Evolutionary conservation across 2,329 filamentous ascomycete species (phyloP), one percentile per base, ranked within the genome.

Genomic region (Aspergillus sp.): DNA sequence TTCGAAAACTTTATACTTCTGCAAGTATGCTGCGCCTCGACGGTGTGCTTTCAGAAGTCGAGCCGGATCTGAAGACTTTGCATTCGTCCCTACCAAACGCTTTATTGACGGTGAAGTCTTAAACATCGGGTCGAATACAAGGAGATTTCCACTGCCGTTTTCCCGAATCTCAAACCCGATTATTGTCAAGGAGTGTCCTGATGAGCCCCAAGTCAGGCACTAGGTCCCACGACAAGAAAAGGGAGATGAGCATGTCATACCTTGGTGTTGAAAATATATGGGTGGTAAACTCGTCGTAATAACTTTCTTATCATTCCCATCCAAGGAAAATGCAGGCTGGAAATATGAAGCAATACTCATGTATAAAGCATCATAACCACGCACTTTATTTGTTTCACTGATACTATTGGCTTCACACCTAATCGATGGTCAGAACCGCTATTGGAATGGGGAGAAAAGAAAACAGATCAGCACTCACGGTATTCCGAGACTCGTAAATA

Each of bases 61-160:
- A 33, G 73, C 72, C 0, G 80, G 75, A 28, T 72, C 63, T 9
- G 70, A 68, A 32, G 68, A 57, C 58, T 65, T 57, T 19, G 60
- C 50, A 10, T 62, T 68, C 4, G 56, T 67, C 27, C 71, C 79
- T 36, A 78, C 71, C 27, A 88, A 66, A 42, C 77, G 78, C 49
- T 72, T 75, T 56, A 94, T 77, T 12, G 74, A 75, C 2, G 74
- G 72, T 1, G 84, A 79, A 37, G 90, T 85, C 43, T 78, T 82
- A 62, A 88, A 89, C 69, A 86, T 86, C 1, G 91, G 90, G 61
- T 97, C 90, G 61, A 95, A 95, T 9, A 95, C 86, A 0, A 97
- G 72, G 12, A 97, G 71, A 53, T 87, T 86, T 40, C 75, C 70
- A 12, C 73, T 71, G 27, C 86, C 86, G 46, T 85, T 76, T 30